Evolutionary conservation across 2,329 filamentous ascomycete species (phyloP), one percentile per base, ranked within the genome.

Genomic region (Cordyceps militaris): DNA sequence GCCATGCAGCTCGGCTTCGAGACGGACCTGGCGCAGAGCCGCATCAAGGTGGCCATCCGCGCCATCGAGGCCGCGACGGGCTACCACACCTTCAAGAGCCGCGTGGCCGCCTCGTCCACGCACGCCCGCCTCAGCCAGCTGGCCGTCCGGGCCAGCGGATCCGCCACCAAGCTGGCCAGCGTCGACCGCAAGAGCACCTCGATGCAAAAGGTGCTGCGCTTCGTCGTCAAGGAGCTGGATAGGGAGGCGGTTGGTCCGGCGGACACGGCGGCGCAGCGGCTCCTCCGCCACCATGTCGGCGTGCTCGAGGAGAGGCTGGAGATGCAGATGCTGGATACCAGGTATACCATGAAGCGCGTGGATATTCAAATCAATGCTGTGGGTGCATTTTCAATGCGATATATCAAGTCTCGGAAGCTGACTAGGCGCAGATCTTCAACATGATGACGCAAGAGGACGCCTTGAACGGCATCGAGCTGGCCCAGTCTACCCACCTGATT

Each of bases 351-450:
- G 55, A 72, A 72, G 59, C 68, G 73, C 13, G 68, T 72, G 1
- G 66, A 74, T 23, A 67, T 74, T n/a, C 73, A 75, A 42, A 73
- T 73, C 38, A 66, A 68, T 49, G 71, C 68, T n/a, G 71, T 72
- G 65, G 59, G 70, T 66, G 23, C 13, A 24, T 21, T 16, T 32
- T 9, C 38, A 23, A 26, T 10, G 7, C 4, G 4, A 5, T 14
- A 4, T 8, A 3, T 9, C n/a, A 3, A 14, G n/a, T 9, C 4
- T 13, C 6, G 8, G 7, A 52, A 21, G 36, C 36, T 52, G 23
- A 51, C 47, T n/a, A 28, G 2, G 23, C 19, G 2, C 28, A 73
- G 67, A 65, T 75, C 21, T 70, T 73, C 44, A 70, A 71, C 57
- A 66, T 75, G 46, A 73, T 74, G 54, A 67, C 70, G 7, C 69